Evolutionary conservation across 257 asterid species (phyloP), one percentile per base, ranked within the genome.

Genomic region (Nicotiana otophora): DNA sequence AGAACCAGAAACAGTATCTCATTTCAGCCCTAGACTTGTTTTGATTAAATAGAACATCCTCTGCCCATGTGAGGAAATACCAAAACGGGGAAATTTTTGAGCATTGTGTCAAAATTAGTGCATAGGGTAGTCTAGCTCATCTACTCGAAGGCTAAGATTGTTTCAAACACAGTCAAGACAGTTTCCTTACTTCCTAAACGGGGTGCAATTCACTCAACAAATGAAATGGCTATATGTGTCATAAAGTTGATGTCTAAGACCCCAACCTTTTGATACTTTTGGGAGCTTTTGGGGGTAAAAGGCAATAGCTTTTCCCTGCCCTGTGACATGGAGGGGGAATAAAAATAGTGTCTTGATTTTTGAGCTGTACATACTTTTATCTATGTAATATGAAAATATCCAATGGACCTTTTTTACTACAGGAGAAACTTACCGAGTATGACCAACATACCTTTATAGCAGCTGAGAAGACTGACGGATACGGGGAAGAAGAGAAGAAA

Each of bases 391-490:
- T 4, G 63, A 74, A 1, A 23, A 51, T 70, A 11, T 51, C 15
- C n/a, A 58, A 42, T 79, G 39, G 1, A 57, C 63, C 34, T 48
- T 51, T 23, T 26, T 81, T 81, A 28, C 39, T 77, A 6, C 89
- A 90, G 93, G 91, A 90, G 62, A 72, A 55, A 86, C 81, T 79
- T 17, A 28, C 81, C 53, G 87, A 86, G 30, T 84, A 68, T 55
- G 87, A 87, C 39, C 91, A 90, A 81, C 84, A 83, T 15, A 42
- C 36, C 4, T 86, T 90, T 67, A 79, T 89, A 80, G 81, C 63
- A 39, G 88, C 93, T 1, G 88, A 90, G 82, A 82, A 84, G 28
- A 90, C 89, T 33, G 69, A 86, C 8, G 93, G 92, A 8, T 83
- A 81, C 10, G 90, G 86, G 15, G 36, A 53, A 15, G 3, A 19